A percentile compares a stretch with the other conserved stretches of the same genome.
Conservation (phyloP, 768 basidiomycete genomes). For the Xerocomellus dryophilus region DNA sequence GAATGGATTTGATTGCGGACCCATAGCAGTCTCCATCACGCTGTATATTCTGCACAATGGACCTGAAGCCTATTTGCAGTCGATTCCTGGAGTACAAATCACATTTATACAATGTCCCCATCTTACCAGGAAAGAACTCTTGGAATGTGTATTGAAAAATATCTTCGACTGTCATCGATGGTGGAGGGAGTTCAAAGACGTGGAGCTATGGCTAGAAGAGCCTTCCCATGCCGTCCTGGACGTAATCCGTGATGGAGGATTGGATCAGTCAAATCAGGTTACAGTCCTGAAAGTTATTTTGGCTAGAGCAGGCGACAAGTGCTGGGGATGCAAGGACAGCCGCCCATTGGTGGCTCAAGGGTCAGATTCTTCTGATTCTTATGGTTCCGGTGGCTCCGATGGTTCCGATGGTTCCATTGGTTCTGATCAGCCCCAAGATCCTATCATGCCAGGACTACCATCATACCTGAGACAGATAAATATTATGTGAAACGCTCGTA, state of each 20-base stretch:
- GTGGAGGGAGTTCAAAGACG: background rate
- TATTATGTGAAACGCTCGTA: background rate
- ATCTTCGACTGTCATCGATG: background rate
- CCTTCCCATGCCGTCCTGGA: background rate
- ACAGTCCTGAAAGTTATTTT: background rate
- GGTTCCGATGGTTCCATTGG: background rate
- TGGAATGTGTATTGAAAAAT: background rate
- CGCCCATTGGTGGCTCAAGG: background rate
- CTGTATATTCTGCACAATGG: background rate
- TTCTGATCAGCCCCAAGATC: too few species aligned
- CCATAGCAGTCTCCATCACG: background rate
- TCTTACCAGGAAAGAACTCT: background rate
- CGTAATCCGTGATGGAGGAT: background rate
- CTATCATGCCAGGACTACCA: background rate
- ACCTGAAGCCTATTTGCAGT: background rate
- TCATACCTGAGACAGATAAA: background rate
- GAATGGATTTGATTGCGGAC: constrained; percentile 9
- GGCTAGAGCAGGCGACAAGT: constrained; percentile 3
- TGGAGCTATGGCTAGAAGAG: background rate
- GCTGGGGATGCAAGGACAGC: background rate
- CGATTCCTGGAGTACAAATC: background rate
- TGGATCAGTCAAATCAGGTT: background rate
- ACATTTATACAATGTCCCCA: background rate
- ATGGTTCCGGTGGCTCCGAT: background rate
- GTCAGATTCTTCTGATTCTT: too few species aligned